These are phyloP conservation scores for Epichloe glyceriae DNA, from an alignment of 2,329 filamentous ascomycete genomes.

Conservation along the genomic window DNA sequence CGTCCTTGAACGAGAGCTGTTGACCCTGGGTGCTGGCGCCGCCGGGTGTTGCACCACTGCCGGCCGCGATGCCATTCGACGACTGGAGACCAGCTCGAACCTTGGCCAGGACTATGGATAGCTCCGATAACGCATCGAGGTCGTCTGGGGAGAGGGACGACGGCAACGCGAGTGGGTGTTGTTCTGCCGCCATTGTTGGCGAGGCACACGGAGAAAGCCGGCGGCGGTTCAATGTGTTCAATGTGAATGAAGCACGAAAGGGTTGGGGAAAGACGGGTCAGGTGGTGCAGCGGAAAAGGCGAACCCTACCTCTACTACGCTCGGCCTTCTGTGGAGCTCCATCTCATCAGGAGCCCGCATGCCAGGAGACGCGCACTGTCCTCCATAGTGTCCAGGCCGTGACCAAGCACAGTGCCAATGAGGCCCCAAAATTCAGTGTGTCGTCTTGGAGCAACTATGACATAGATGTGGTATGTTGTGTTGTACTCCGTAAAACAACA, in stretches of 20 bases:
- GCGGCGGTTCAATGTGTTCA: background rate
- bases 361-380: background rate
- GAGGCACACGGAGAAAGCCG: background rate
- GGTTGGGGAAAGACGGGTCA: background rate
- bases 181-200: slow-evolving; percentile 17
- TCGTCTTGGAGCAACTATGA: background rate
- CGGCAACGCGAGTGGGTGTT: slow-evolving; percentile 38
- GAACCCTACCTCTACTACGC: background rate
- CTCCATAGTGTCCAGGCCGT: rapidly evolving
- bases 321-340: too few relatives aligned
- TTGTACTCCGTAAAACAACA: background rate
- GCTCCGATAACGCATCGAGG: slow-evolving; percentile 74
- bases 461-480: background rate
- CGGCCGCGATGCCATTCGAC: slow-evolving; percentile 25
- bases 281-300: background rate
- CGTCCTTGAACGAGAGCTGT: slow-evolving; percentile 51
- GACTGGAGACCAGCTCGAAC: slow-evolving; percentile 43
- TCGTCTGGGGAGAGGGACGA: slow-evolving; percentile 63
- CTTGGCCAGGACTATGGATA: slow-evolving; percentile 65
- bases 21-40: slow-evolving; percentile 21
- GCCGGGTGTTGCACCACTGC: slow-evolving; percentile 24
- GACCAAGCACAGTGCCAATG: background rate
- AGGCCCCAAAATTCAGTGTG: background rate
- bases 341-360: too few relatives aligned
- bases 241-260: background rate